Evolutionary conservation across 352 stramenopile genomes (phyloP), one percentile per base, ranked within the genome.

Genomic region (Pythium insidiosum): DNA sequence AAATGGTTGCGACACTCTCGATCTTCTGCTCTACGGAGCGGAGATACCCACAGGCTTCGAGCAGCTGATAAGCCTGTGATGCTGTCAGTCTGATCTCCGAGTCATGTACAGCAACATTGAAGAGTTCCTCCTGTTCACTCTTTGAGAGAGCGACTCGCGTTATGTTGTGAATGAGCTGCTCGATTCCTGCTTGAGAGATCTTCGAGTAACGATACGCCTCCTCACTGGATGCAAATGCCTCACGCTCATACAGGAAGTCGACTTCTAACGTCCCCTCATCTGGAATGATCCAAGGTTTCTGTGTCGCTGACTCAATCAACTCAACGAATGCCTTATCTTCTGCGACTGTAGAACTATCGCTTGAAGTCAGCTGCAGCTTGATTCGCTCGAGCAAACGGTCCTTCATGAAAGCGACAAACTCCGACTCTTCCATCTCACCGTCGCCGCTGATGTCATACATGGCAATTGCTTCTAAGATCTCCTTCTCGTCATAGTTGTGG

Each of bases 381-480:
- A 88, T 79, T 16, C 64, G 63, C 9, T 82, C 64, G 3, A 88
- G 62, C 10, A 89, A 37, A 38, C 60, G 61, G 19, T 75, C 63
- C 33, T 74, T 82, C 62, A 92, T 84, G 43, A 89, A 86, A 47
- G 85, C 73, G 9, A 88, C 57, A 50, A 93, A 93, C 44, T 90
- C 78, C n/a, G 50, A 68, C 38, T 81, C 67, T 47, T 93, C 80
- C 60, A 93, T 88, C 44, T 84, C 77, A 18, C 72, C 73, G 36
- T 87, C 78, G 13, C 68, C 74, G 15, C 61, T 87, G 30, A 93
- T 74, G 43, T 90, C 78, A 45, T 81, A 88, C 12, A 64, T 66
- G 5, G 71, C 63, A 31, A 93, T 85, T 15, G 69, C 72, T 6
- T 80, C 58, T 0, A 56, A 22, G 26, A 86, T 80, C 29, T 90